A percentile compares a stretch with the other conserved stretches of the same genome.
phyloP scores from a whole-genome alignment of 305 asterid species.

The Solanum hybrid region DNA sequence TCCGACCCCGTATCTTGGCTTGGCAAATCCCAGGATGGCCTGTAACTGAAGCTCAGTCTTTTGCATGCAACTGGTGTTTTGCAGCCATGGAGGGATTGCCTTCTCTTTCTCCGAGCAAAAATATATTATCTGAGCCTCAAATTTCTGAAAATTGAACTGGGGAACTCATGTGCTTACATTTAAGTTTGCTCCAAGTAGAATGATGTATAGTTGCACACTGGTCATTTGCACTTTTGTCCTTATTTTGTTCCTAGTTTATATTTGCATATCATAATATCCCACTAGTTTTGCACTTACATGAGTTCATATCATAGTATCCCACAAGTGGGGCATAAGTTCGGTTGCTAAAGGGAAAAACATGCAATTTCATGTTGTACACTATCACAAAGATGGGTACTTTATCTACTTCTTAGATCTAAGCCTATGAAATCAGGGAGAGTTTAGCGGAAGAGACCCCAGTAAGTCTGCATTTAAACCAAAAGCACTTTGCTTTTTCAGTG shows the following conservation, averaged over 20 bases:
- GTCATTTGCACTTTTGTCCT: background rate
- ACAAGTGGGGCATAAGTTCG: background rate
- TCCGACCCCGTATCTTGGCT: constrained; percentile 6
- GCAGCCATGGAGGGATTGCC: constrained; percentile 20
- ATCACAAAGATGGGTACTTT: background rate
- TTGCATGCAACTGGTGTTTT: constrained; percentile 13
- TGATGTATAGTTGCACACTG: background rate
- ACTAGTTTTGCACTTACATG: background rate
- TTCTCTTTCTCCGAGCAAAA: constrained; percentile 1
- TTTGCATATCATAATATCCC: background rate
- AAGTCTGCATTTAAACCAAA: background rate
- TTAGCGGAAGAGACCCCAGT: background rate
- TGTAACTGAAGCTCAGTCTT: constrained; percentile 10
- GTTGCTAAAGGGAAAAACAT: background rate
- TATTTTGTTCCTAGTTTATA: background rate
- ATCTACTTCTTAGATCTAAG: background rate
- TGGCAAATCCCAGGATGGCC: constrained; percentile 1
- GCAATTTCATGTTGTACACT: background rate
- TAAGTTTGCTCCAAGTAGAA: background rate
- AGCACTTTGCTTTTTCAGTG: background rate
- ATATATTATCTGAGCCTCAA: constrained; percentile 11
- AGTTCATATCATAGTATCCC: background rate
- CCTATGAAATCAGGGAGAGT: background rate
- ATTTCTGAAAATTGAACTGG: background rate
- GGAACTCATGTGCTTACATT: background rate